Conservation (phyloP, 306 rosid species). For the Cajanus cajan region DNA sequence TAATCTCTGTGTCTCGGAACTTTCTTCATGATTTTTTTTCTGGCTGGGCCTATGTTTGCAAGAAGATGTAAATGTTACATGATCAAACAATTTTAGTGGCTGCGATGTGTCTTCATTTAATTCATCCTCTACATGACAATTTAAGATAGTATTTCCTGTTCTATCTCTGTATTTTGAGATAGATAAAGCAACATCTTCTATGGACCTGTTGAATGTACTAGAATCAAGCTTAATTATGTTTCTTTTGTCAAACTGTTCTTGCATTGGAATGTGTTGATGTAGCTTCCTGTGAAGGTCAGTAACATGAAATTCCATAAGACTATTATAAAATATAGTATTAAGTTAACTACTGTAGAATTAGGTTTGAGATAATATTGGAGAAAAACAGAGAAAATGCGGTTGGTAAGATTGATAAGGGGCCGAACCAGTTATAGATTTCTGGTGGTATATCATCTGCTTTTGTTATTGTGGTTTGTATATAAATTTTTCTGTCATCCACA, state of each 20-base stretch:
- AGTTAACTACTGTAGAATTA: conserved; percentile 2
- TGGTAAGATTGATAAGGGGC: conserved; percentile 11
- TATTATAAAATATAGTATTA: background rate
- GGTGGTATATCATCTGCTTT: conserved; percentile 32
- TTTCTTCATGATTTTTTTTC: conserved; percentile 41
- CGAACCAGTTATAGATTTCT: conserved; percentile 42
- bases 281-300: conserved; percentile 45
- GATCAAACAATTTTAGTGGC: conserved; percentile 43
- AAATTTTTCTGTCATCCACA: conserved; percentile 26
- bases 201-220: conserved; percentile 34
- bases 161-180: conserved; percentile 35
- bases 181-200: conserved; percentile 33
- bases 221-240: conserved; percentile 33
- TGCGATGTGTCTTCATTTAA: conserved; percentile 29
- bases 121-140: conserved; percentile 43
- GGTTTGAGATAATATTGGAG: conserved; percentile 13
- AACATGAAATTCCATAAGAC: conserved; percentile 31
- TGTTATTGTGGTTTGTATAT: conserved; percentile 24
- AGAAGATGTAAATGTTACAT: conserved; percentile 32
- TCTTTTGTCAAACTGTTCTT: conserved; percentile 32
- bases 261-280: conserved; percentile 33
- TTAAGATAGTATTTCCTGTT: conserved; percentile 30
- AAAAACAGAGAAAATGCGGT: conserved; percentile 8
- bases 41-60: conserved; percentile 31
- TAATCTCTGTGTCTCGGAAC: conserved; percentile 29